Conservation (phyloP, 2,329 filamentous ascomycete species). For the Penicillium oxalicum region DNA sequence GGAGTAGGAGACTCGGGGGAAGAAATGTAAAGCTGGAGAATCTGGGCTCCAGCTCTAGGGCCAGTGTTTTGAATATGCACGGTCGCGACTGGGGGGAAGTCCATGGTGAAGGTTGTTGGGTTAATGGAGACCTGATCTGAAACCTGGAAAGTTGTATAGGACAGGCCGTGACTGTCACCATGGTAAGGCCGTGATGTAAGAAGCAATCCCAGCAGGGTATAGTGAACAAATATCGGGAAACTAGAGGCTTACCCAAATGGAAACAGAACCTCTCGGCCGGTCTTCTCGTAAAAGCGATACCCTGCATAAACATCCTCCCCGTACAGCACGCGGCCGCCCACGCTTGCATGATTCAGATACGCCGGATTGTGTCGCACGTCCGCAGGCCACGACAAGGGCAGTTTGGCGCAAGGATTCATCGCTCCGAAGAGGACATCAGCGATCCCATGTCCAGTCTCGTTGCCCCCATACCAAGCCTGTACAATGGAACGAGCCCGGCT, state of each 20-base stretch:
- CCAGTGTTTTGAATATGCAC: slow-evolving; percentile 47
- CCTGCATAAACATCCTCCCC: slow-evolving; percentile 74
- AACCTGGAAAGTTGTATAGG: slow-evolving; percentile 38
- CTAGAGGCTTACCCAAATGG: slow-evolving; percentile 51
- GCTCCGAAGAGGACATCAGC: slow-evolving; percentile 69
- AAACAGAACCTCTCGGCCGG: slow-evolving; percentile 58
- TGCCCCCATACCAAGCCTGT: slow-evolving; percentile 76
- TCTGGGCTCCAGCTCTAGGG: slow-evolving; percentile 45
- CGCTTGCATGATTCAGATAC: slow-evolving; percentile 65
- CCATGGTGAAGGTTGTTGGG: slow-evolving; percentile 30
- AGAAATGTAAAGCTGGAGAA: slow-evolving; percentile 45
- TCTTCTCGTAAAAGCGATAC: slow-evolving; percentile 71
- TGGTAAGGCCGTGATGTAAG: no score
- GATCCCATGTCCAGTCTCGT: slow-evolving; percentile 75
- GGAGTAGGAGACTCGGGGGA: slow-evolving; percentile 22
- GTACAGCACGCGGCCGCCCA: slow-evolving; percentile 64
- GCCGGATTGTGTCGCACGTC: slow-evolving; percentile 63
- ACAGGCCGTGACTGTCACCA: slow-evolving; percentile 1
- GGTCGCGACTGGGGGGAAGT: slow-evolving; percentile 41
- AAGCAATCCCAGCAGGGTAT: no score
- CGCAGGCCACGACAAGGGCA: slow-evolving; percentile 65
- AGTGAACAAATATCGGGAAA: no score
- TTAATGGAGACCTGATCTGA: slow-evolving; percentile 34
- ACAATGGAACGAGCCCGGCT: slow-evolving; percentile 50
- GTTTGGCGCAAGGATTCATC: slow-evolving; percentile 65